phyloP scores from a whole-genome alignment of 2,329 filamentous ascomycete species.

The Apiospora hydei region DNA sequence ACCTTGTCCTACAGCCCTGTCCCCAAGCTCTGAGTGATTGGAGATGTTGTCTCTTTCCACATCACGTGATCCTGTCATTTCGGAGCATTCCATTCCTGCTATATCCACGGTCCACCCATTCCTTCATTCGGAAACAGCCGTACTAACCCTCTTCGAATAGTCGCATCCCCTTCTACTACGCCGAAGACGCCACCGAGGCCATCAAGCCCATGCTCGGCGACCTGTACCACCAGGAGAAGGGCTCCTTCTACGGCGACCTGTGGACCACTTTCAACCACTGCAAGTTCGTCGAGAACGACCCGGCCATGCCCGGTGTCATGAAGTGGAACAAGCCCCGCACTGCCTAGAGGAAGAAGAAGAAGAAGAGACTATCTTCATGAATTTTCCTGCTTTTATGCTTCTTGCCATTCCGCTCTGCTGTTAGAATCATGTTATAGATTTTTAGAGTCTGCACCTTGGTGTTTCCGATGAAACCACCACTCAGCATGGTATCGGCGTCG shows the following conservation, averaged over 20 bases:
- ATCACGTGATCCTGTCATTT: not conserved
- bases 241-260: slow-evolving; percentile 42
- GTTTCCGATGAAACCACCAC: not conserved
- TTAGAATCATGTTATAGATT: slow-evolving; percentile 2
- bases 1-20: too few species aligned
- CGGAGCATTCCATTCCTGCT: not conserved
- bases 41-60: not conserved
- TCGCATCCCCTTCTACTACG: slow-evolving; percentile 61
- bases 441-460: not conserved
- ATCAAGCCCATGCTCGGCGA: slow-evolving; percentile 56
- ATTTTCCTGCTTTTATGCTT: not conserved
- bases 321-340: slow-evolving; percentile 32
- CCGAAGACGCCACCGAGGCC: slow-evolving; percentile 56
- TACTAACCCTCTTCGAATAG: slow-evolving; percentile 27
- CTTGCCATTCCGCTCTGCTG: not conserved
- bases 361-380: not conserved
- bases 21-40: not conserved
- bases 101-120: not conserved
- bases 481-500: not conserved
- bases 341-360: not conserved
- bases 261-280: slow-evolving; percentile 43
- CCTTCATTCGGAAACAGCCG: not conserved
- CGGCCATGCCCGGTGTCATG: slow-evolving; percentile 37
- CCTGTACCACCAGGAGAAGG: slow-evolving; percentile 50
- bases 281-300: slow-evolving; percentile 45